Percentiles rank a stretch among this genome's conserved stretches.
Evolutionary conservation across 306 rosid species (phyloP).

Genomic region (Pterocarpus santalinus): DNA sequence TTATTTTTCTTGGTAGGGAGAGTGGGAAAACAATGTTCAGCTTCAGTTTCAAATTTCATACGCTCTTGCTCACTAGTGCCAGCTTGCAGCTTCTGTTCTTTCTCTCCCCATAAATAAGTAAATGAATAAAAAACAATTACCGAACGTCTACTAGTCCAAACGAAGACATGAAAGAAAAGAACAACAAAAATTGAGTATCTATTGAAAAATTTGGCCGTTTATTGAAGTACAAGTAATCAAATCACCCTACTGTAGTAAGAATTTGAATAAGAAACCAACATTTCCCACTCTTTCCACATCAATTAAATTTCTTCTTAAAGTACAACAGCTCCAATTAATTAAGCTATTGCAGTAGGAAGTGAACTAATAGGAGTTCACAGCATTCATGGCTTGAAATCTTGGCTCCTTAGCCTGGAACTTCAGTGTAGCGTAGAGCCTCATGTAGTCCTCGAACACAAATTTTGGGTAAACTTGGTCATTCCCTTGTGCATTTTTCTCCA

Average conservation of each 20-base stretch:
- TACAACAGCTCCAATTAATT: neutral
- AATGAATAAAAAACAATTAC: no score
- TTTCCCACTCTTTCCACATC: neutral
- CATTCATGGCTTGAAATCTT: conserved; percentile 69
- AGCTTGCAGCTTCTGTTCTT: no score
- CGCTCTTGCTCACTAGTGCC: no score
- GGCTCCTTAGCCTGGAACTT: conserved; percentile 83
- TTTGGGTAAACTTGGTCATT: conserved; percentile 66
- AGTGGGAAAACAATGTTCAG: no score
- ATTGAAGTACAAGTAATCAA: neutral
- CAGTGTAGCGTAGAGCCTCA: conserved; percentile 65
- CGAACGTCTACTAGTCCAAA: no score
- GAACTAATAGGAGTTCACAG: neutral
- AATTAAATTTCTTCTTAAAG: neutral
- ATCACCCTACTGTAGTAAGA: neutral
- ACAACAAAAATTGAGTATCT: no score
- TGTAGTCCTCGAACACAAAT: conserved; percentile 79
- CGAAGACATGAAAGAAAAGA: no score
- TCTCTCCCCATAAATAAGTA: no score
- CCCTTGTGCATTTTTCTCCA: conserved; percentile 59
- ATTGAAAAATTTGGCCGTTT: neutral
- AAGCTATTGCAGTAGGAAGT: conserved; percentile 56
- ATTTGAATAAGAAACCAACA: neutral
- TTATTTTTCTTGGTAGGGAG: no score
- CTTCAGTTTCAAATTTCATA: no score